Evolutionary conservation across 257 asterid species (phyloP).

Genomic region (Scutellaria barbata): DNA sequence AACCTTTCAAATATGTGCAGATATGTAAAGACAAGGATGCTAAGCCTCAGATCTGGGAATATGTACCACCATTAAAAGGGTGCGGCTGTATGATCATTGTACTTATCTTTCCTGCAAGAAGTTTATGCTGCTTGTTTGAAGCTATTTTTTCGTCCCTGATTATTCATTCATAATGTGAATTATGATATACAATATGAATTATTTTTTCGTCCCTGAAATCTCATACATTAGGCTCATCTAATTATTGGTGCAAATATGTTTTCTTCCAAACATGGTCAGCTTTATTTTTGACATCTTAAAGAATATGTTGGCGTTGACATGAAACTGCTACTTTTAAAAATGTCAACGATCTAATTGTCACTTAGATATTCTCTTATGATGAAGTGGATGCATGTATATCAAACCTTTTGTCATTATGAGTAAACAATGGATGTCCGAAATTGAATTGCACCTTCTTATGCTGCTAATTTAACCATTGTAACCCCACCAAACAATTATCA

Average conservation of each 20-base stretch:
- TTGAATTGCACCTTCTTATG: constrained; percentile 19
- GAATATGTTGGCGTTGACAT: background rate
- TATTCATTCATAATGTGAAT: background rate
- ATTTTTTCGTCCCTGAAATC: constrained; percentile 8
- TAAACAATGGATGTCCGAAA: constrained; percentile 4
- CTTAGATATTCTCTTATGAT: background rate
- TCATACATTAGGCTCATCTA: background rate
- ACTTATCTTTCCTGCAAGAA: constrained; percentile 21
- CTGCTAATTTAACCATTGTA: constrained; percentile 12
- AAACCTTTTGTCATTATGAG: constrained; percentile 2
- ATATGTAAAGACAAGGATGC: constrained; percentile 87
- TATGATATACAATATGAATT: constrained; percentile 3
- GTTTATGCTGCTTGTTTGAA: constrained; percentile 5
- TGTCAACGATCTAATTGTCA: too few species aligned
- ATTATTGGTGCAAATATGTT: background rate
- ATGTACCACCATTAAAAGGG: constrained; percentile 87
- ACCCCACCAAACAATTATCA: background rate
- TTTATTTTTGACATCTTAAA: background rate
- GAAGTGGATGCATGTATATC: background rate
- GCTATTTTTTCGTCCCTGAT: background rate
- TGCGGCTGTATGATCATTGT: constrained; percentile 38
- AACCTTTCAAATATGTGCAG: constrained; percentile 46
- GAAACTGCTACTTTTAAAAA: too few species aligned
- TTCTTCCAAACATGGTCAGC: background rate
- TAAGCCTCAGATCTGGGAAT: constrained; percentile 83